These are phyloP conservation scores for Saksenaea oblongispora DNA, from an alignment of 371 early-diverging fungal genomes.

Conservation along the genomic window DNA sequence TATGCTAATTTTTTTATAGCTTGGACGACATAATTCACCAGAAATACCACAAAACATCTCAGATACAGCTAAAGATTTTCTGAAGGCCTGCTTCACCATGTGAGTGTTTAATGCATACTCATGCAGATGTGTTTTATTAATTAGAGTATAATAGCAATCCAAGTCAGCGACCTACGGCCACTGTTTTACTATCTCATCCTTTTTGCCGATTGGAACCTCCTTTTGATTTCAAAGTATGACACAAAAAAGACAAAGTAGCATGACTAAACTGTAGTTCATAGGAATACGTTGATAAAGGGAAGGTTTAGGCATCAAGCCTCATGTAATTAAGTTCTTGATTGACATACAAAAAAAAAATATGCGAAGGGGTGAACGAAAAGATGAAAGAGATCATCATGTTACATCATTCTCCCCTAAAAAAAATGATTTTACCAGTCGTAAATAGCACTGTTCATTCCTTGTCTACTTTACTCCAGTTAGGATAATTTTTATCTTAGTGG, in stretches of 20 bases:
- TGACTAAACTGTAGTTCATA: background rate
- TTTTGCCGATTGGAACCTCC: slow-evolving; percentile 43
- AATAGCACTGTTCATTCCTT: too few relatives aligned
- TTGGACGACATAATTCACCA: slow-evolving; percentile 75
- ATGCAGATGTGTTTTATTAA: background rate
- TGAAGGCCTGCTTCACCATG: slow-evolving; percentile 69
- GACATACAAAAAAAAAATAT: background rate
- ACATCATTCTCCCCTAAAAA: background rate
- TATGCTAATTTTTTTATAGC: slow-evolving; percentile 30
- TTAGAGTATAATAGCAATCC: slow-evolving; percentile 45
- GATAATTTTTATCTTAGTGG: too few relatives aligned
- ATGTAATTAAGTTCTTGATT: background rate
- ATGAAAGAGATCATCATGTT: background rate
- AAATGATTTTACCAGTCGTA: too few relatives aligned
- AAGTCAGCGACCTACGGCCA: slow-evolving; percentile 59
- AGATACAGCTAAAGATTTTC: slow-evolving; percentile 68
- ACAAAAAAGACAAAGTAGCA: background rate
- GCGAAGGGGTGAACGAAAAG: background rate
- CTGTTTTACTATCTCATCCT: slow-evolving; percentile 52
- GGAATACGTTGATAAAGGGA: slow-evolving; percentile 4
- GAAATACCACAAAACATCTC: slow-evolving; percentile 70
- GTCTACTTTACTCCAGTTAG: too few relatives aligned
- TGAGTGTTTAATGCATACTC: slow-evolving; percentile 27
- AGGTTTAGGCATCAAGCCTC: background rate
- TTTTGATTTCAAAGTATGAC: slow-evolving; percentile 46